A percentile compares a stretch with the other conserved stretches of the same genome.
Conservation (phyloP, 2,329 filamentous ascomycete genomes). For the Amesomyces nigricolor region DNA sequence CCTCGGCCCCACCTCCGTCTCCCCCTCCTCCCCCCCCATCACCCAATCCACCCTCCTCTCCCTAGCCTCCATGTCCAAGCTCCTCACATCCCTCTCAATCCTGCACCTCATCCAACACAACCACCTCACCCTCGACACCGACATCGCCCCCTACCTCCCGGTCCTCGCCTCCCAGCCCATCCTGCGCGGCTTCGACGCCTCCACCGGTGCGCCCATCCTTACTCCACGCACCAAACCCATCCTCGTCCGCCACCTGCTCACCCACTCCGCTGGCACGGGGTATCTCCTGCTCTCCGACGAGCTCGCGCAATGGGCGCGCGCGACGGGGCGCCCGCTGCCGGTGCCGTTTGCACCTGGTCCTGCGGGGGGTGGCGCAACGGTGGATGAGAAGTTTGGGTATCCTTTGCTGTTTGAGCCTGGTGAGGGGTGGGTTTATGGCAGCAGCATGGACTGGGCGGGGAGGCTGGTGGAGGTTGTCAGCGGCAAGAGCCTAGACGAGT, state of each 20-base stretch:
- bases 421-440: slow-evolving; percentile 29
- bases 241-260: slow-evolving; percentile 43
- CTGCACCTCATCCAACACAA: slow-evolving; percentile 45
- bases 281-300: slow-evolving; percentile 41
- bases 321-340: slow-evolving; percentile 30
- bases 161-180: slow-evolving; percentile 40
- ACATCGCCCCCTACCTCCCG: slow-evolving; percentile 39
- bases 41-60: slow-evolving; percentile 29
- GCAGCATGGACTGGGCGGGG: slow-evolving; percentile 30
- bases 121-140: slow-evolving; percentile 40
- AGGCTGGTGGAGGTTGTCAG: slow-evolving; percentile 25
- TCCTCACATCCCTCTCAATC: slow-evolving; percentile 42
- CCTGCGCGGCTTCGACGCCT: slow-evolving; percentile 37
- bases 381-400: slow-evolving; percentile 23
- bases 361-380: slow-evolving; percentile 9
- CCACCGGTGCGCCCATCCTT: slow-evolving; percentile 31
- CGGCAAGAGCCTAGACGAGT: slow-evolving; percentile 24
- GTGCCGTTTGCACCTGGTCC: slow-evolving; percentile 22
- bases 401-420: slow-evolving; percentile 32
- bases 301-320: slow-evolving; percentile 36
- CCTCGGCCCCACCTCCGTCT: slow-evolving; percentile 21
- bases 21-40: slow-evolving; percentile 11
- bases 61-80: slow-evolving; percentile 36
- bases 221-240: slow-evolving; percentile 32
- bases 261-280: slow-evolving; percentile 40